Evolutionary conservation across 768 basidiomycete species (phyloP), one percentile per base, ranked within the genome.

Genomic region (Hypholoma sublateritium): DNA sequence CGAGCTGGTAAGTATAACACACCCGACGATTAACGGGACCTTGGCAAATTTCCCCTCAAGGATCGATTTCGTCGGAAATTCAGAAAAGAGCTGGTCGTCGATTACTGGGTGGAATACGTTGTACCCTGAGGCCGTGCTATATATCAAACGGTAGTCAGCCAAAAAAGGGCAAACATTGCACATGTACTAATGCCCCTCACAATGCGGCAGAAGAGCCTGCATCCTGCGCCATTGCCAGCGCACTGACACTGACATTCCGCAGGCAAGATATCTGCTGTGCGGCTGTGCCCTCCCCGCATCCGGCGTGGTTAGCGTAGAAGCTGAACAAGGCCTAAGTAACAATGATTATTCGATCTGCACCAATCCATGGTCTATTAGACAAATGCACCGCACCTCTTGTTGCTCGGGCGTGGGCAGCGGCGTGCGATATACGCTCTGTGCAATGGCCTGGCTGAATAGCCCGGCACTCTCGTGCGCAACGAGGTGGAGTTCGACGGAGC

Each of bases 21-120:
- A 86, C 86, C 85, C 84, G 32, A 84, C 78, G 32, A 89, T 80
- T 3, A 87, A 64, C 5, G 84, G 80, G 3, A 86, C 80, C n/a
- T 72, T 67, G 1, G 74, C 69, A 53, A 83, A 81, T 17, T 76
- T 72, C 3, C 82, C 80, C 1, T 66, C 50, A 3, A 75, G 63
- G 36, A 88, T 75, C 6, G 72, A 72, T 25, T 66, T 63, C 1
- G 82, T 82, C 1, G 85, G 84, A 56, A 72, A 72, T n/a, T 80
- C 78, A 1, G 76, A 72, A 56, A 88, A 69, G 7, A 82, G 57
- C 44, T 75, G 74, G 1, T 80, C 80, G 59, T 87, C 87, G 6
- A 87, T 44, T 9, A 85, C 81, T 3, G 84, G 84, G 42, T 70
- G 71, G 72, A 84, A 88, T 1, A 53, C 36, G 17, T 76, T 74